Evolutionary conservation across 129 eudicot species (phyloP), one percentile per base, ranked within the genome.

Genomic region (Escallonia herrerae): DNA sequence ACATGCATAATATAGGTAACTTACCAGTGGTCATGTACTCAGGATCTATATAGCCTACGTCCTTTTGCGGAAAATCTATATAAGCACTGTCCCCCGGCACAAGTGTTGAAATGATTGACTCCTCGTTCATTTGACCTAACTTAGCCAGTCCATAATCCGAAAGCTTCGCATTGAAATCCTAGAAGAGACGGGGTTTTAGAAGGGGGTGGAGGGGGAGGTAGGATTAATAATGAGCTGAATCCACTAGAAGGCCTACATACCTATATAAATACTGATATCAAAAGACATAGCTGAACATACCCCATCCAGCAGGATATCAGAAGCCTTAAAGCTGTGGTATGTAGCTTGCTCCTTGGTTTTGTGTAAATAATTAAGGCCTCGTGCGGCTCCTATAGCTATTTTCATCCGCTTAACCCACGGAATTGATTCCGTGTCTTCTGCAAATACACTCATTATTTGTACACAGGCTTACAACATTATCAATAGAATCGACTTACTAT

Each of bases 291-390:
- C 3, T 14, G 4, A n/a, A 39, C 5, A 38, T 69, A 69, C 74
- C 75, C 54, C 15, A 53, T 71, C 75, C 75, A 71, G 66, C 56
- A 71, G 44, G 41, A 71, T 71, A 71, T 2, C 42, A 43, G 54
- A 61, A 46, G 53, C 14, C 46, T 12, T 52, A 15, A 71, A 71
- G 67, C 61, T 15, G 65, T 40, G 15, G 44, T 41, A 51, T 3
- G 43, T 62, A 56, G 53, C 40, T 50, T 51, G 43, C 15, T 62
- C 43, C 33, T 61, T 68, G 15, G 60, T 43, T 7, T 62, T 13
- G 47, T 71, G 68, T 39, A 71, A 43, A 7, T 42, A 62, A 8
- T 33, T 55, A 71, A 60, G 66, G 15, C 56, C 63, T 57, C 46
- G 63, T 12, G 72, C 72, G 37, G 40, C 72, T 68, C 72, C 74